phyloP scores from a whole-genome alignment of 2,329 filamentous ascomycete species.

The Colletotrichum magnum region DNA sequence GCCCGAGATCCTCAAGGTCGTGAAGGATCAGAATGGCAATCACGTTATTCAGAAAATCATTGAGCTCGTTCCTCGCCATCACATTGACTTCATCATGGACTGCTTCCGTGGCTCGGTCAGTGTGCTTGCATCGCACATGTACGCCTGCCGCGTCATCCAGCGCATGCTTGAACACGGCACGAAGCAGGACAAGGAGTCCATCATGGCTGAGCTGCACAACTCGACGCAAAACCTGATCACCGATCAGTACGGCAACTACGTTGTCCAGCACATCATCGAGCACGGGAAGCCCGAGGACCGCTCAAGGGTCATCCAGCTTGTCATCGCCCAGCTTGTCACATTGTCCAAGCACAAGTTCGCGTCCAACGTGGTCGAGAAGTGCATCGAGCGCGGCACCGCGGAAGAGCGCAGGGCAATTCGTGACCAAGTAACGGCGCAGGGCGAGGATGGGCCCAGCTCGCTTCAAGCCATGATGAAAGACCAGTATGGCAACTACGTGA shows the following conservation, averaged over 20 bases:
- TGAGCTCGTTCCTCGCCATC: slow-evolving; percentile 80
- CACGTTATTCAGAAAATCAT: slow-evolving; percentile 97
- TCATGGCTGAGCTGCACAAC: slow-evolving; percentile 84
- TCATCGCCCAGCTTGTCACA: slow-evolving; percentile 78
- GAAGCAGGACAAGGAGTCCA: slow-evolving; percentile 76
- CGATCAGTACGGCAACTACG: slow-evolving; percentile 96
- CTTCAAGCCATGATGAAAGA: slow-evolving; percentile 87
- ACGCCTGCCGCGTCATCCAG: slow-evolving; percentile 94
- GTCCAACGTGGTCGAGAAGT: slow-evolving; percentile 97
- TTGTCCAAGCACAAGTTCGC: slow-evolving; percentile 97
- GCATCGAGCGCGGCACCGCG: slow-evolving; percentile 79
- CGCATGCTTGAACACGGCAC: slow-evolving; percentile 88
- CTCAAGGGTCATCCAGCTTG: slow-evolving; percentile 78
- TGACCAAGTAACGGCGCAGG: slow-evolving; percentile 70
- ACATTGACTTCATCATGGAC: slow-evolving; percentile 88
- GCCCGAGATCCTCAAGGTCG: slow-evolving; percentile 80
- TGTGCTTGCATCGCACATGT: slow-evolving; percentile 81
- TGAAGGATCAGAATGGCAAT: slow-evolving; percentile 92
- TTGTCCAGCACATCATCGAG: slow-evolving; percentile 91
- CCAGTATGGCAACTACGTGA: slow-evolving; percentile 95
- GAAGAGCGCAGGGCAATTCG: slow-evolving; percentile 80
- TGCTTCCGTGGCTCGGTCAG: slow-evolving; percentile 83
- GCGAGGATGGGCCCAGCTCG: slow-evolving; percentile 77
- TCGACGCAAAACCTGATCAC: slow-evolving; percentile 81
- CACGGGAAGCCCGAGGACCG: slow-evolving; percentile 82